phyloP scores from a whole-genome alignment of 306 rosid genomes.

The Medicago ruthenica region DNA sequence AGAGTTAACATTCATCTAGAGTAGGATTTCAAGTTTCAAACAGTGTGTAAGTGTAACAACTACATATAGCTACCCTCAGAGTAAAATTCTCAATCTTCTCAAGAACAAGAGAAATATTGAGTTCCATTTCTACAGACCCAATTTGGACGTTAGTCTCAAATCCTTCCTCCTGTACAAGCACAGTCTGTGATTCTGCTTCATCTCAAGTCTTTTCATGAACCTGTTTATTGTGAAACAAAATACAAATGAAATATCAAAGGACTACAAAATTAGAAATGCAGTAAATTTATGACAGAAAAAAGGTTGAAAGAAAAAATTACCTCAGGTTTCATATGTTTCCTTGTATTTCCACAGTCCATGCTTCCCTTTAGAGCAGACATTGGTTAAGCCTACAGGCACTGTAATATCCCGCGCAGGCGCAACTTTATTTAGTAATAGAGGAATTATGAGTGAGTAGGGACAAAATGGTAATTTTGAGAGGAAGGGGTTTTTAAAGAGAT shows the following conservation, averaged over 20 bases:
- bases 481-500: too few species aligned
- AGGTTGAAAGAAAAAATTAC: constrained; percentile 38
- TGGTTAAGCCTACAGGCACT: constrained; percentile 29
- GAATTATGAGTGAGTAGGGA: too few species aligned
- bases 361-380: constrained; percentile 51
- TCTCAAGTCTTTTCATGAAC: constrained; percentile 50
- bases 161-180: constrained; percentile 53
- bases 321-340: constrained; percentile 63
- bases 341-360: constrained; percentile 43
- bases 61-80: too few species aligned
- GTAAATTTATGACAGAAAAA: constrained; percentile 13
- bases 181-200: constrained; percentile 50
- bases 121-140: constrained; percentile 77
- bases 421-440: too few species aligned
- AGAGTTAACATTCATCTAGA: too few species aligned
- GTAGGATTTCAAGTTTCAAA: too few species aligned
- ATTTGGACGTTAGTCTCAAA: constrained; percentile 42
- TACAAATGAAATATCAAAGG: background rate
- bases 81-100: too few species aligned
- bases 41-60: too few species aligned
- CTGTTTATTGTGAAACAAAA: constrained; percentile 31
- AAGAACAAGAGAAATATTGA: too few species aligned
- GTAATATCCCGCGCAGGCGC: too few species aligned
- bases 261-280: background rate
- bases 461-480: too few species aligned